Evolutionary conservation across 805 yeast genomes (phyloP).

Genomic region (Yarrowia bubula): DNA sequence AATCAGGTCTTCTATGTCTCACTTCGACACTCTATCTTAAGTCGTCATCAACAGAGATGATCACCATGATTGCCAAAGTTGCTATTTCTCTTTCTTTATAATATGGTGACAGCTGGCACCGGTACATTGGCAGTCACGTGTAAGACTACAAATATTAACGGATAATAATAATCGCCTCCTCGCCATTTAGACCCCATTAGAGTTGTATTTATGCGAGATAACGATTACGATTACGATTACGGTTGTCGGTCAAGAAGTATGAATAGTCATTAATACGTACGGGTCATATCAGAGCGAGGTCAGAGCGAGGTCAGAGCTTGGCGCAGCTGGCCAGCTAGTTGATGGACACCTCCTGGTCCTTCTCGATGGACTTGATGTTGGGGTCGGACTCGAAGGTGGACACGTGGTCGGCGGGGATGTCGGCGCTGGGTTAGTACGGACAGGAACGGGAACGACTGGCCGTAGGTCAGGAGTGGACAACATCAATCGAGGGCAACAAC

Average conservation of each 20-base stretch:
- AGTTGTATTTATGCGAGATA: background rate
- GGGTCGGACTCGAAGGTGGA: constrained; percentile 27
- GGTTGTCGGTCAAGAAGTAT: background rate
- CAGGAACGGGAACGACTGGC: background rate
- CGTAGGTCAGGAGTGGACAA: too few species aligned
- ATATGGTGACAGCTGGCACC: too few species aligned
- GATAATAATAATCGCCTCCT: too few species aligned
- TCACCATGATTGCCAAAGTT: too few species aligned
- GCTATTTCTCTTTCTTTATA: too few species aligned
- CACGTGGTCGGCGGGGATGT: constrained; percentile 21
- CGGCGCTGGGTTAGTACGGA: constrained; percentile 11
- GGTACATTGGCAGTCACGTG: background rate
- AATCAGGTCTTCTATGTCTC: too few species aligned
- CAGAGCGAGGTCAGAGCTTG: background rate
- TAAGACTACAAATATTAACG: background rate
- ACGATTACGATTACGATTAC: background rate
- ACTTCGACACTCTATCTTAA: too few species aligned
- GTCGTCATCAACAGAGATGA: too few species aligned
- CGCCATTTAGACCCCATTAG: background rate
- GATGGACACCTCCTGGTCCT: constrained; percentile 25
- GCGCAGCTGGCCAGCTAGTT: background rate
- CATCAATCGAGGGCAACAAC: too few species aligned
- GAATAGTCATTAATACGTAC: constrained; percentile 1
- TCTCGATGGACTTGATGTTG: constrained; percentile 25
- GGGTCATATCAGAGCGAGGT: background rate